Evolutionary conservation across 768 basidiomycete species (phyloP).

Genomic region (Trametes sanguinea): DNA sequence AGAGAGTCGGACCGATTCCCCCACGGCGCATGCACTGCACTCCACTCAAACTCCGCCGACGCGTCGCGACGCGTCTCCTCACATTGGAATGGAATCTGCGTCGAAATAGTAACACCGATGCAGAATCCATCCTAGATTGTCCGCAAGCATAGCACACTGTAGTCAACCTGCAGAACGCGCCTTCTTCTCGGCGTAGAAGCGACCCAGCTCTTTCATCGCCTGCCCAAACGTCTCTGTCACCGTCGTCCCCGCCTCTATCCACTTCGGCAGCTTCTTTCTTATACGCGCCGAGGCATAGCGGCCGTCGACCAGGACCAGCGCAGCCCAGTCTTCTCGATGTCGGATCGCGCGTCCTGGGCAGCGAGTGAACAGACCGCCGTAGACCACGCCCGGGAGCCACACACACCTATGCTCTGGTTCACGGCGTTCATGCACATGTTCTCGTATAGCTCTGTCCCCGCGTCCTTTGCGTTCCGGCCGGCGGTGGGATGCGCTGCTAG

Average conservation of each 20-base stretch:
- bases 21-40: too few species aligned
- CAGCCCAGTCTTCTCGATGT: constrained; percentile 89
- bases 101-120: too few species aligned
- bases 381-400: too few species aligned
- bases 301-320: constrained; percentile 82
- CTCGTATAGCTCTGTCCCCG: constrained; percentile 71
- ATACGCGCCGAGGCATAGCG: constrained; percentile 76
- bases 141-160: too few species aligned
- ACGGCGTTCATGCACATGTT: constrained; percentile 93
- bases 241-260: constrained; percentile 72
- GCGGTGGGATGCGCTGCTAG: constrained; percentile 29
- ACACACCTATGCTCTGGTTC: constrained; percentile 90
- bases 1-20: too few species aligned
- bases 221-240: constrained; percentile 70
- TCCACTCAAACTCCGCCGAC: too few species aligned
- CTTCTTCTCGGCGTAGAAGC: constrained; percentile 67
- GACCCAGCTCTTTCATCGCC: constrained; percentile 64
- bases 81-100: too few species aligned
- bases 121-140: too few species aligned
- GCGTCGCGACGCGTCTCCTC: too few species aligned
- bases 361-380: too few species aligned
- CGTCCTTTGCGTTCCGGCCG: constrained; percentile 53
- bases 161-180: background rate
- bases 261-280: constrained; percentile 80
- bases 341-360: constrained; percentile 85